Percentiles rank a stretch among this genome's conserved stretches.
Conservation (phyloP, 164 flowering plant species). For the Macadamia tetraphylla region DNA sequence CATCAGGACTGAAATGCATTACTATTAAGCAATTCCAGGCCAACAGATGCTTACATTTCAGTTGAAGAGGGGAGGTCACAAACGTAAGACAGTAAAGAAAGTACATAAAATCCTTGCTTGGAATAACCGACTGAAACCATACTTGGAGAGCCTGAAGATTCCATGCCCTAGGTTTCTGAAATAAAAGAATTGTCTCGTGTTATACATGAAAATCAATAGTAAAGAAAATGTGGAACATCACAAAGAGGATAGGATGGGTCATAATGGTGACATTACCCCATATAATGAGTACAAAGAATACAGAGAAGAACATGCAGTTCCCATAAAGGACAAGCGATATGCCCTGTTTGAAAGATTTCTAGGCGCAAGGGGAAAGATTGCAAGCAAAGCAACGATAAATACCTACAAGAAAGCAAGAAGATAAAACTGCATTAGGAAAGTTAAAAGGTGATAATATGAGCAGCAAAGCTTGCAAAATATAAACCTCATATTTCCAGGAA, state of each 20-base stretch:
- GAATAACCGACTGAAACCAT: slow-evolving; percentile 80
- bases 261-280: slow-evolving; percentile 52
- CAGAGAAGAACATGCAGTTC: slow-evolving; percentile 73
- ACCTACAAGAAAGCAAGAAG: slow-evolving; percentile 44
- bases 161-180: slow-evolving; percentile 96
- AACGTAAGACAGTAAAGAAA: slow-evolving; percentile 83
- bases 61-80: slow-evolving; percentile 63
- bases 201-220: neutral
- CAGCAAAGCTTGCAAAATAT: neutral
- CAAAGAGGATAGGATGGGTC: neutral
- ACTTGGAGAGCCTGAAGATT: slow-evolving; percentile 82
- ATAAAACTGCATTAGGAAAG: slow-evolving; percentile 2
- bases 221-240: neutral
- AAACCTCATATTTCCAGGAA: neutral
- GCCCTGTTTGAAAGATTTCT: slow-evolving; percentile 71
- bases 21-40: neutral
- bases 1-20: neutral
- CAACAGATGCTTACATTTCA: slow-evolving; percentile 59
- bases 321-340: slow-evolving; percentile 81
- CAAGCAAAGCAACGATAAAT: slow-evolving; percentile 78
- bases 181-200: slow-evolving; percentile 5
- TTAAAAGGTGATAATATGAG: neutral
- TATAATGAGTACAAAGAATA: slow-evolving; percentile 78
- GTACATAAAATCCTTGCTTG: slow-evolving; percentile 92
- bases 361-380: slow-evolving; percentile 77